Conservation (phyloP, 441 rosid species). For the Viola pubescens region DNA sequence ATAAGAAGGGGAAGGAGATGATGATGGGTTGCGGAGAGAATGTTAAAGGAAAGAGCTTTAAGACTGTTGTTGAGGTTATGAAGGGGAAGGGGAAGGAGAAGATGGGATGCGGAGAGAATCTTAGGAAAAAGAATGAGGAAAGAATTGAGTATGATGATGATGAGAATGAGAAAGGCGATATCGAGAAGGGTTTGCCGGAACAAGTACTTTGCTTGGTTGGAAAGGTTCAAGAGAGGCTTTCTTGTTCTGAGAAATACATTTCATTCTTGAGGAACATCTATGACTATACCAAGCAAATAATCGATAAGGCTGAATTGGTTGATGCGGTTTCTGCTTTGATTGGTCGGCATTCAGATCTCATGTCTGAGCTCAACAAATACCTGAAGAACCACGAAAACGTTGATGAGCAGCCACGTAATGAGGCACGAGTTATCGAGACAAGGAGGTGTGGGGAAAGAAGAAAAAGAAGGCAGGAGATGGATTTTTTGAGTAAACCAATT, state of each 20-base stretch:
- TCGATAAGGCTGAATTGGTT: background rate
- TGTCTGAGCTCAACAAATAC: background rate
- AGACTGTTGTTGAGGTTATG: too few relatives aligned
- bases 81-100: too few relatives aligned
- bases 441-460: background rate
- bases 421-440: background rate
- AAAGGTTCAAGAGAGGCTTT: background rate
- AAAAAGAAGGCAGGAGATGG: background rate
- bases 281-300: background rate
- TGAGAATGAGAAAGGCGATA: too few relatives aligned
- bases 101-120: too few relatives aligned
- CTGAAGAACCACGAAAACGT: background rate
- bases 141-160: too few relatives aligned
- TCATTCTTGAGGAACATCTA: background rate
- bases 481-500: conserved; percentile 36
- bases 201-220: background rate
- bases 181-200: too few relatives aligned
- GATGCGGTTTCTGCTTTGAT: background rate
- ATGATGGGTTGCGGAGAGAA: too few relatives aligned
- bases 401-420: background rate
- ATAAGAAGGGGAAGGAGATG: too few relatives aligned
- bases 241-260: background rate
- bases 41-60: too few relatives aligned
- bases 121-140: too few relatives aligned
- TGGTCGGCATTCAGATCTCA: background rate